phyloP scores from a whole-genome alignment of 2,329 filamentous ascomycete genomes.

The Penicillium frequentans region DNA sequence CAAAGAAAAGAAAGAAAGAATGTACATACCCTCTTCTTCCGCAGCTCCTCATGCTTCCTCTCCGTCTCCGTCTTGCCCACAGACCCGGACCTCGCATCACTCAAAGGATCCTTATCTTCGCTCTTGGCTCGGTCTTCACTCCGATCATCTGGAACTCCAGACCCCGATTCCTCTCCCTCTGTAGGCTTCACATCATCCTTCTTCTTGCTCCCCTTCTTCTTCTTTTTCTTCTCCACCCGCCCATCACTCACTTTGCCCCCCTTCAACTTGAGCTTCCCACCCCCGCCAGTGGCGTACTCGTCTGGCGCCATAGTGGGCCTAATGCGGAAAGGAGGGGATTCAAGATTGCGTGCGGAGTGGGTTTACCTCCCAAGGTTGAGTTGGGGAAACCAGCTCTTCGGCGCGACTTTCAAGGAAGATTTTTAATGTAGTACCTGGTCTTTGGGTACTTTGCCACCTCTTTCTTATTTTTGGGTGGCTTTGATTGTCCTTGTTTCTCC shows the following conservation, averaged over 20 bases:
- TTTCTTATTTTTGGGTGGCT: not conserved
- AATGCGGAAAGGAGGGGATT: not conserved
- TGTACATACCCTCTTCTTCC: constrained; percentile 71
- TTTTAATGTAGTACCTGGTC: not conserved
- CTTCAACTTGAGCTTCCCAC: constrained; percentile 83
- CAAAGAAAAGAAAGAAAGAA: constrained; percentile 7
- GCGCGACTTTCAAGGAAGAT: not conserved
- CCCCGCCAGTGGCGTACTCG: constrained; percentile 68
- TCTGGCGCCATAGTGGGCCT: constrained; percentile 43
- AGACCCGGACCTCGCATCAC: constrained; percentile 19
- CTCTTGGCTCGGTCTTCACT: constrained; percentile 8
- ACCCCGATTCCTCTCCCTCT: constrained; percentile 3
- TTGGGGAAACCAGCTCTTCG: not conserved
- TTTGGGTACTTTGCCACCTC: not conserved
- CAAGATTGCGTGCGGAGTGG: constrained; percentile 19
- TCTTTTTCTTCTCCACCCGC: constrained; percentile 49
- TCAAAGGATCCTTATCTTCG: not conserved
- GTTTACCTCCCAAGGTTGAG: not conserved
- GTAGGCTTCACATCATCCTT: constrained; percentile 7
- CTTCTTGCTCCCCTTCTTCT: constrained; percentile 51
- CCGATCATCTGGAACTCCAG: not conserved
- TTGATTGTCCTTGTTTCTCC: not conserved
- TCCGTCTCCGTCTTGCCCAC: constrained; percentile 80
- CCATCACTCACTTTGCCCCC: constrained; percentile 63
- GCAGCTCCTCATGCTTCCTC: constrained; percentile 73